Percentiles rank a stretch among this genome's conserved stretches.
Conservation (phyloP, 2,329 filamentous ascomycete species). For the Leptographium galeiforme region DNA sequence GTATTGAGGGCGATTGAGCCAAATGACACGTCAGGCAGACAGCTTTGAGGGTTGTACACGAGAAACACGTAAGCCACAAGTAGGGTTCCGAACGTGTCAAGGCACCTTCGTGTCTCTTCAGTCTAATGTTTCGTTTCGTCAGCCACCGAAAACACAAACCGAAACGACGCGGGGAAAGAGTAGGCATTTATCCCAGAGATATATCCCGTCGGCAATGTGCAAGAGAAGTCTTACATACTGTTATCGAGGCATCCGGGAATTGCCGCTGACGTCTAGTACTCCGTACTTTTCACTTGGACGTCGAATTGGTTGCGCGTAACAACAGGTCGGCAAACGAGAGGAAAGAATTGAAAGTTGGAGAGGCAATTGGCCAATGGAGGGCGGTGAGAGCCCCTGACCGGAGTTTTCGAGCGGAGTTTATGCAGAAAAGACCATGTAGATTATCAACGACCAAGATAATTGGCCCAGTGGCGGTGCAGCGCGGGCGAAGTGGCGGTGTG, state of each 20-base stretch:
- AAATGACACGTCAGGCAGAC: too few relatives aligned
- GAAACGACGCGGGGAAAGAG: neutral
- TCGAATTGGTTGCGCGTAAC: neutral
- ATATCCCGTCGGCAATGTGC: too few relatives aligned
- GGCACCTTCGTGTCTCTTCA: neutral
- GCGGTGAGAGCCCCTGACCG: constrained; percentile 7
- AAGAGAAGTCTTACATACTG: neutral
- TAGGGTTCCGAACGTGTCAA: neutral
- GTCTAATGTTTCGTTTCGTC: neutral
- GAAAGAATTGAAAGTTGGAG: neutral
- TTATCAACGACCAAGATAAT: too few relatives aligned
- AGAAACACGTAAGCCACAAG: neutral
- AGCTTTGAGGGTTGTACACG: neutral
- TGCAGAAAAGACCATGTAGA: too few relatives aligned
- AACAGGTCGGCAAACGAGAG: neutral
- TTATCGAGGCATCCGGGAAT: neutral
- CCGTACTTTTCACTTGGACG: too few relatives aligned
- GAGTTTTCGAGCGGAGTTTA: neutral
- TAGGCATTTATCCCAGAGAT: too few relatives aligned
- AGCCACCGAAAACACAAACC: neutral
- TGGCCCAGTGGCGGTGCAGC: too few relatives aligned
- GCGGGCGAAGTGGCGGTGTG: too few relatives aligned
- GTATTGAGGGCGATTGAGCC: neutral
- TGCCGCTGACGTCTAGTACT: neutral
- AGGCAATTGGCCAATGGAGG: constrained; percentile 7